Conservation (phyloP, 495 filamentous ascomycete genomes). For the Penicillium egyptiacum region DNA sequence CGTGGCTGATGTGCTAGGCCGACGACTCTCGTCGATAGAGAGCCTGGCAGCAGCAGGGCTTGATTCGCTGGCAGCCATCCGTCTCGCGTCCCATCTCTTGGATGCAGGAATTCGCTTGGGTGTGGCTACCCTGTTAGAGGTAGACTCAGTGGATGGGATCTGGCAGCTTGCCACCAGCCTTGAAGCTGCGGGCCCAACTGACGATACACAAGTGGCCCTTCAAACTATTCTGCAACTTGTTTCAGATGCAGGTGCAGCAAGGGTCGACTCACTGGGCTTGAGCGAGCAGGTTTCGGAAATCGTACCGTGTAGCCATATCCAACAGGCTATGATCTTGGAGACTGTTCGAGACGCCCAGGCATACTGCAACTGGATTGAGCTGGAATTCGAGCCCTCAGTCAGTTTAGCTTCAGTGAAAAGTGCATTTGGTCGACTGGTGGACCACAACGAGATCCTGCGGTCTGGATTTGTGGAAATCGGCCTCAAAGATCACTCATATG, state of each 20-base stretch:
- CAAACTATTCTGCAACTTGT: slow-evolving; percentile 23
- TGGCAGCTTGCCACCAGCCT: slow-evolving; percentile 28
- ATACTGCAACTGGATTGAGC: slow-evolving; percentile 75
- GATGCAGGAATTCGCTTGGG: slow-evolving; percentile 48
- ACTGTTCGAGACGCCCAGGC: slow-evolving; percentile 52
- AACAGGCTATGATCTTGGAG: slow-evolving; percentile 75
- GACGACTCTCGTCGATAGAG: slow-evolving; percentile 35
- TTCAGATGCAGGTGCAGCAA: slow-evolving; percentile 24
- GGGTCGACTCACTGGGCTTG: slow-evolving; percentile 22
- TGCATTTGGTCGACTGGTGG: slow-evolving; percentile 49
- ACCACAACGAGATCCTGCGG: slow-evolving; percentile 63
- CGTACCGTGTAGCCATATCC: slow-evolving; percentile 65
- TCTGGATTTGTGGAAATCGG: slow-evolving; percentile 62
- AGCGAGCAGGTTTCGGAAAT: slow-evolving; percentile 49
- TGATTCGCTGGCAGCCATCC: slow-evolving; percentile 73
- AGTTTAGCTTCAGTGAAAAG: slow-evolving; percentile 33
- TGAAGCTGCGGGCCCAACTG: slow-evolving; percentile 10
- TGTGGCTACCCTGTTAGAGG: slow-evolving; percentile 57
- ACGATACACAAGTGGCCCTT: slow-evolving; percentile 20
- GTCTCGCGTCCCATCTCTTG: slow-evolving; percentile 59
- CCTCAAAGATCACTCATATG: slow-evolving; percentile 49
- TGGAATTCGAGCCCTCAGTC: slow-evolving; percentile 46
- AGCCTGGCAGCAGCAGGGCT: slow-evolving; percentile 58
- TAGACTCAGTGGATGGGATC: slow-evolving; percentile 43
- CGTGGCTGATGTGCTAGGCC: slow-evolving; percentile 48